A percentile compares a stretch with the other conserved stretches of the same genome.
These are phyloP conservation scores for Bipolaris victoriae DNA, from an alignment of 2,329 filamentous ascomycete species.

Conservation along the genomic window DNA sequence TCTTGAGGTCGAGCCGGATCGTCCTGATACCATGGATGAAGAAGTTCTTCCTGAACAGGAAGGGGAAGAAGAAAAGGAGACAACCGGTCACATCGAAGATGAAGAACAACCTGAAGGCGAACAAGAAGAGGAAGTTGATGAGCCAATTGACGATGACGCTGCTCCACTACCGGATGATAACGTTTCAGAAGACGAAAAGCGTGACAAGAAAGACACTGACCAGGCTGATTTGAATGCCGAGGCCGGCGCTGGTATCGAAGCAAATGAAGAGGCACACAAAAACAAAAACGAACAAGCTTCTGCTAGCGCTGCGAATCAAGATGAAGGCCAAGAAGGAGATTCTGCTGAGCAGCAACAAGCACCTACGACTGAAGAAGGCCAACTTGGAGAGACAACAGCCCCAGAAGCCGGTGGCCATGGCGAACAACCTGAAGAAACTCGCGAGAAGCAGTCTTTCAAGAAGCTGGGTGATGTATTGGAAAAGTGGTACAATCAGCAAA, in stretches of 20 bases:
- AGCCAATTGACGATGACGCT: slow-evolving; percentile 53
- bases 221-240: slow-evolving; percentile 62
- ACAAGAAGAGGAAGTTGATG: slow-evolving; percentile 55
- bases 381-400: slow-evolving; percentile 45
- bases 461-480: slow-evolving; percentile 93
- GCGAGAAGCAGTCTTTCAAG: slow-evolving; percentile 77
- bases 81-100: slow-evolving; percentile 44
- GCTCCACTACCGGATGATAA: slow-evolving; percentile 56
- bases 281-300: slow-evolving; percentile 66
- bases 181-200: slow-evolving; percentile 56
- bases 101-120: slow-evolving; percentile 54
- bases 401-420: slow-evolving; percentile 47
- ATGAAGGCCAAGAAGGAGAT: slow-evolving; percentile 71
- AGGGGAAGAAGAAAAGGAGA: slow-evolving; percentile 44
- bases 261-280: slow-evolving; percentile 62
- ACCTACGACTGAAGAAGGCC: slow-evolving; percentile 68
- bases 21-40: slow-evolving; percentile 43
- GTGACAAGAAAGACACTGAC: slow-evolving; percentile 56
- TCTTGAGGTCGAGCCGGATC: slow-evolving; percentile 37
- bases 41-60: slow-evolving; percentile 43
- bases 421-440: slow-evolving; percentile 49
- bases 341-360: slow-evolving; percentile 68
- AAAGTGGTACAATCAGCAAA: slow-evolving; percentile 87
- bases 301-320: slow-evolving; percentile 63
- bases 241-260: slow-evolving; percentile 69